Percentiles rank a stretch among this genome's conserved stretches.
Evolutionary conservation across 1,139 yeast species (phyloP).

Genomic region (Kurtzmaniella quercitrusa): DNA sequence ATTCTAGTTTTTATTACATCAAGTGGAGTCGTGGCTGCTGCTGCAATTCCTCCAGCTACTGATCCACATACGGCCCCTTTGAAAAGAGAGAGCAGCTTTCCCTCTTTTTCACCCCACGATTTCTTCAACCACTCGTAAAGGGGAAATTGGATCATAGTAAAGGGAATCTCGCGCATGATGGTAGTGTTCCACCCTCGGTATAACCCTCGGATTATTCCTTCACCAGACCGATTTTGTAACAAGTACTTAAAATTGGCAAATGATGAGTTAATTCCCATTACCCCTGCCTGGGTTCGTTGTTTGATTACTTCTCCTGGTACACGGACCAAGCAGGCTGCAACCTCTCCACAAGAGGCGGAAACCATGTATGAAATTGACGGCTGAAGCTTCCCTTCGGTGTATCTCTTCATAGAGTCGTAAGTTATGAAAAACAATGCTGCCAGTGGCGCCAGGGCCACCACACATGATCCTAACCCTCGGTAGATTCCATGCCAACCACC

Average conservation of each 20-base stretch:
- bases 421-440: constrained; percentile 89
- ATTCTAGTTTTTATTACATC: constrained; percentile 90
- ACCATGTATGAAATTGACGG: constrained; percentile 69
- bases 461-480: constrained; percentile 88
- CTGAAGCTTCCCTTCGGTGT: constrained; percentile 33
- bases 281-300: constrained; percentile 83
- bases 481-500: constrained; percentile 94
- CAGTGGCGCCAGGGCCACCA: constrained; percentile 92
- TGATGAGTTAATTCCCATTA: constrained; percentile 47
- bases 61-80: constrained; percentile 95
- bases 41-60: constrained; percentile 91
- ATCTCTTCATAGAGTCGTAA: constrained; percentile 70
- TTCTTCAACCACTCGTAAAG: constrained; percentile 78
- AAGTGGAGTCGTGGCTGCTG: constrained; percentile 88
- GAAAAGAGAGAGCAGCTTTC: constrained; percentile 47
- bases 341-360: constrained; percentile 84
- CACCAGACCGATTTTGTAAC: constrained; percentile 58
- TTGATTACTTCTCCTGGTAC: constrained; percentile 97
- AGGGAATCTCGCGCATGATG: constrained; percentile 90
- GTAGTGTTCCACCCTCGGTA: constrained; percentile 95
- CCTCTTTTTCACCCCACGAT: constrained; percentile 39
- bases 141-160: constrained; percentile 93
- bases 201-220: constrained; percentile 71
- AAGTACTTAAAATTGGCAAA: constrained; percentile 63
- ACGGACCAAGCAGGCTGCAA: constrained; percentile 87